These are phyloP conservation scores for Coemansia sp. DNA, from an alignment of 192 early-diverging fungal genomes.

Conservation along the genomic window DNA sequence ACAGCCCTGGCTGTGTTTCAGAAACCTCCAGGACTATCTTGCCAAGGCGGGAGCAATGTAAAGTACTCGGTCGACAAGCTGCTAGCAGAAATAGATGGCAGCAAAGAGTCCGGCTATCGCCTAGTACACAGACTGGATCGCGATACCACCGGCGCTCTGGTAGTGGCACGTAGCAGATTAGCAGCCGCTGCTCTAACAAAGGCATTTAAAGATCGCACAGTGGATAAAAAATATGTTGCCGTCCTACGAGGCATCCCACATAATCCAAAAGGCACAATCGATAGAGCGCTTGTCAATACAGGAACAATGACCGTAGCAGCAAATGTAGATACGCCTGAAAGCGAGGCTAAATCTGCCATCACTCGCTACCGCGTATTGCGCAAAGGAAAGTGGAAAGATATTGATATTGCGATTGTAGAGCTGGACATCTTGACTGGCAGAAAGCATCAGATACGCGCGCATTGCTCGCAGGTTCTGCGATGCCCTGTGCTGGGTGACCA, in stretches of 20 bases:
- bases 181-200: conserved; percentile 10
- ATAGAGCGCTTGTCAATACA: conserved; percentile 5
- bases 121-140: conserved; percentile 36
- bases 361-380: conserved; percentile 10
- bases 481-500: conserved; percentile 31
- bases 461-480: conserved; percentile 26
- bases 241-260: conserved; percentile 15
- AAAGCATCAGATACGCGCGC: conserved; percentile 42
- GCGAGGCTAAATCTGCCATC: conserved; percentile 3
- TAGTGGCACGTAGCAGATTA: conserved; percentile 11
- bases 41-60: conserved; percentile 24
- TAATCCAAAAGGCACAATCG: conserved; percentile 1
- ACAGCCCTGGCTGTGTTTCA: conserved; percentile 12
- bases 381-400: conserved; percentile 2
- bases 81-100: conserved; percentile 9
- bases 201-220: conserved; percentile 17
- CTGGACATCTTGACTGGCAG: conserved; percentile 29
- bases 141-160: conserved; percentile 25
- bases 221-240: conserved; percentile 22
- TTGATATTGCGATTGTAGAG: conserved; percentile 8
- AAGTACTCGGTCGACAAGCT: conserved; percentile 13
- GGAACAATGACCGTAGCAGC: background rate
- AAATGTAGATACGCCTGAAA: background rate
- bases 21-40: conserved; percentile 23
- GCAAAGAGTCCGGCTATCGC: conserved; percentile 5